A percentile compares a stretch with the other conserved stretches of the same genome.
Evolutionary conservation across 768 basidiomycete species (phyloP).

Genomic region (Kwoniella europaea): DNA sequence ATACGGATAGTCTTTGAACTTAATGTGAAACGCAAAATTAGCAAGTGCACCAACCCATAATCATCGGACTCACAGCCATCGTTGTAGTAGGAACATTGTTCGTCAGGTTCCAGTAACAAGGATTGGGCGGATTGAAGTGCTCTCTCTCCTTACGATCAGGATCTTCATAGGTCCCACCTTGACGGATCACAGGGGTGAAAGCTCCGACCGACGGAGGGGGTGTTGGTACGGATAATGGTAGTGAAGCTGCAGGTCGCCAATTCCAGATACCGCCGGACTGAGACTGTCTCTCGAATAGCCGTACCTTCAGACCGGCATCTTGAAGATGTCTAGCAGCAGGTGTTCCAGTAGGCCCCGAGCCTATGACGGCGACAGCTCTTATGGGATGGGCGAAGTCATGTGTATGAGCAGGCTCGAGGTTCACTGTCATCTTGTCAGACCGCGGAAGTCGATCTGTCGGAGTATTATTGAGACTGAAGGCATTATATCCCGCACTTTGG

Average conservation of each 20-base stretch:
- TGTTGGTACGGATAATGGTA: conserved; percentile 29
- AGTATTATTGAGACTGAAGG: no score
- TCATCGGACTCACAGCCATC: conserved; percentile 26
- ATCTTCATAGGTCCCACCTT: conserved; percentile 1
- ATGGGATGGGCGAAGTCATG: conserved; percentile 26
- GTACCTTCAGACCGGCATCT: conserved; percentile 38
- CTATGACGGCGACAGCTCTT: conserved; percentile 40
- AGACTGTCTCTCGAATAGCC: conserved; percentile 39
- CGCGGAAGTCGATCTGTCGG: no score
- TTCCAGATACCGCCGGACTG: conserved; percentile 41
- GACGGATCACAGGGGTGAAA: conserved; percentile 22
- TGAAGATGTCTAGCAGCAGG: conserved; percentile 34
- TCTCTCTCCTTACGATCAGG: conserved; percentile 7
- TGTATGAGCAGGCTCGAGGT: neutral
- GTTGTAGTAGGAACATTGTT: conserved; percentile 43
- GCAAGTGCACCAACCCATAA: no score
- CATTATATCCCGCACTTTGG: no score
- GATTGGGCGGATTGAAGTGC: conserved; percentile 38
- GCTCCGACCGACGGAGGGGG: conserved; percentile 38
- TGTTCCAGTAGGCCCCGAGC: conserved; percentile 42
- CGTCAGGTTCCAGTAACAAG: conserved; percentile 32
- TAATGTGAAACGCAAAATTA: no score
- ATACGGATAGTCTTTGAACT: conserved; percentile 45
- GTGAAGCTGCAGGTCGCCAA: conserved; percentile 17
- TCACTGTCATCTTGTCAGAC: neutral